Conservation (phyloP, 2,329 filamentous ascomycete species). For the Arthrinium phaeospermum region DNA sequence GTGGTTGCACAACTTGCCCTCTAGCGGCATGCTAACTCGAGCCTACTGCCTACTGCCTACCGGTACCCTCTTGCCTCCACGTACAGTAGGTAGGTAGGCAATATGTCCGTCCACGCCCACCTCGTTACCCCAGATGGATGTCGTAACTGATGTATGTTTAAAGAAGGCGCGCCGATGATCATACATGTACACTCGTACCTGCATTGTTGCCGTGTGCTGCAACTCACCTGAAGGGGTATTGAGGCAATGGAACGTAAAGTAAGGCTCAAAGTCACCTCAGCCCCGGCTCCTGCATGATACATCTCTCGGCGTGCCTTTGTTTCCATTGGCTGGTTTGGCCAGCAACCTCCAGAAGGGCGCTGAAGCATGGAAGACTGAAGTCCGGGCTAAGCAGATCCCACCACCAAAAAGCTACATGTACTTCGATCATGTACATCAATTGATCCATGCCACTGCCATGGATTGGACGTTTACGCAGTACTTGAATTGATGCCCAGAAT, state of each 20-base stretch:
- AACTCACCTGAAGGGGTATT: neutral
- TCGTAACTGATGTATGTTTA: neutral
- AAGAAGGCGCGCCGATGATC: neutral
- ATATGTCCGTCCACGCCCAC: neutral
- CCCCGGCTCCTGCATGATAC: conserved; percentile 1
- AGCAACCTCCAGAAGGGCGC: neutral
- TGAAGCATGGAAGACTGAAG: too few species aligned
- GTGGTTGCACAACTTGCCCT: neutral
- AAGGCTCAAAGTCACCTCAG: neutral
- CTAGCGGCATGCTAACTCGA: neutral
- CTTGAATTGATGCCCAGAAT: too few species aligned
- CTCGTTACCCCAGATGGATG: neutral
- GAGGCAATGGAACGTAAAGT: conserved; percentile 2
- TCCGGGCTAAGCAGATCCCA: too few species aligned
- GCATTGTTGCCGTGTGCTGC: neutral
- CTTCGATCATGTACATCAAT: too few species aligned
- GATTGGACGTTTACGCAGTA: too few species aligned
- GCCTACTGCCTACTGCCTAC: neutral
- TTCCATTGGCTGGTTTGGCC: neutral
- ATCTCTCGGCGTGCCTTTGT: neutral
- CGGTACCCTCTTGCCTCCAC: too few species aligned
- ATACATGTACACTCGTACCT: neutral
- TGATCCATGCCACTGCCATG: too few species aligned
- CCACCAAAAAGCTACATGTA: too few species aligned
- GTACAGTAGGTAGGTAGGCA: too few species aligned